A percentile compares a stretch with the other conserved stretches of the same genome.
Evolutionary conservation across 495 filamentous ascomycete genomes (phyloP).

Genomic region (Xylaria telfairii): DNA sequence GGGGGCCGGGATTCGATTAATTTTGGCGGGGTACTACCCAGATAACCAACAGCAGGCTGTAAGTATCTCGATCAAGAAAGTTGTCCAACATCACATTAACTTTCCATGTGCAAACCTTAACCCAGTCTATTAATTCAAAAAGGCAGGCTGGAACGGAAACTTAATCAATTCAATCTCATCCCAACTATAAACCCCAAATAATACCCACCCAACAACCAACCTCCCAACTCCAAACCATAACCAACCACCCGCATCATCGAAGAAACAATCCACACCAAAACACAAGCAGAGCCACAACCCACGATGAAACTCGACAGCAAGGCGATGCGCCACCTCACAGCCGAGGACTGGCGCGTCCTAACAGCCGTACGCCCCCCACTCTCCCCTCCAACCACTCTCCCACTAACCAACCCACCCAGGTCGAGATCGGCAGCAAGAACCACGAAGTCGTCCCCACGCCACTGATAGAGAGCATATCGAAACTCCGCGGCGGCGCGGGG

Average conservation of each 20-base stretch:
- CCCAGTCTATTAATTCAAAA: not conserved
- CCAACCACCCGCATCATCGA: not conserved
- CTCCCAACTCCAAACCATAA: not conserved
- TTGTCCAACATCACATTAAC: not conserved
- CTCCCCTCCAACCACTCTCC: not conserved
- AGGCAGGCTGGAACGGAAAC: not conserved
- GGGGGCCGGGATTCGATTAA: conserved; percentile 36
- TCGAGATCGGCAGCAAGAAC: conserved; percentile 92
- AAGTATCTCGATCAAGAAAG: not conserved
- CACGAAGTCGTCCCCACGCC: conserved; percentile 95
- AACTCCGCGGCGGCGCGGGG: conserved; percentile 74
- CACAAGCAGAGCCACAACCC: conserved; percentile 11
- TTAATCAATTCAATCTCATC: not conserved
- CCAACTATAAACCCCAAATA: not conserved
- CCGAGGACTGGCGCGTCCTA: conserved; percentile 94
- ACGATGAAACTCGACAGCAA: conserved; percentile 93
- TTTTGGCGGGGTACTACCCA: conserved; percentile 42
- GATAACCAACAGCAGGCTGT: not conserved
- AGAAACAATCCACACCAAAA: not conserved
- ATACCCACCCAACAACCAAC: not conserved
- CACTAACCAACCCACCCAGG: conserved; percentile 53
- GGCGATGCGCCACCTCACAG: conserved; percentile 85
- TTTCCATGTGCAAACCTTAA: not conserved
- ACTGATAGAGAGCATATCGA: conserved; percentile 81
- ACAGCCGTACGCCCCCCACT: conserved; percentile 70